Conservation (phyloP, 495 filamentous ascomycete genomes). For the Aspergillus baeticus region DNA sequence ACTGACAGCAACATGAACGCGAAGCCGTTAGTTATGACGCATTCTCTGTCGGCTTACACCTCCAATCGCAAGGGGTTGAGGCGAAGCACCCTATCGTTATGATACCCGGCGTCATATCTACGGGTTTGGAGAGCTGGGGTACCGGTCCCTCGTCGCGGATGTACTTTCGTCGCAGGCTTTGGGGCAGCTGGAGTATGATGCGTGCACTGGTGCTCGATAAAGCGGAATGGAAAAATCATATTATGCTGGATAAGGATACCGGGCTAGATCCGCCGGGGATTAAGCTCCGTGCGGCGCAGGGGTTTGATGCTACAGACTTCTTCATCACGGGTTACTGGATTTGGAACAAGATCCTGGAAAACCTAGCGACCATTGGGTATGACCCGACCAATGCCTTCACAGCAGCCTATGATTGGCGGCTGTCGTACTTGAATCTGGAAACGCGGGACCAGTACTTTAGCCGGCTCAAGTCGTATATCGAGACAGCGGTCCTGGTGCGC, state of each 20-base stretch:
- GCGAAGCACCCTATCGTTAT: slow-evolving; percentile 90
- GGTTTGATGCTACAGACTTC: slow-evolving; percentile 98
- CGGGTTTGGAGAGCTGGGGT: slow-evolving; percentile 94
- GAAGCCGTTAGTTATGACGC: slow-evolving; percentile 89
- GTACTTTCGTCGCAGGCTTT: slow-evolving; percentile 90
- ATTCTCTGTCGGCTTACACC: slow-evolving; percentile 82
- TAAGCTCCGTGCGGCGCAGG: slow-evolving; percentile 91
- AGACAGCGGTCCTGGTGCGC: slow-evolving; percentile 66
- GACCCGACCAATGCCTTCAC: slow-evolving; percentile 95
- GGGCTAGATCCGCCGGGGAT: slow-evolving; percentile 90
- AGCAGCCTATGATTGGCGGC: slow-evolving; percentile 95
- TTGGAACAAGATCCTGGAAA: slow-evolving; percentile 98
- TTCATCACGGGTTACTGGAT: slow-evolving; percentile 88
- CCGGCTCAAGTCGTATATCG: slow-evolving; percentile 83
- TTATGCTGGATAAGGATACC: slow-evolving; percentile 91
- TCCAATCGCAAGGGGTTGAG: slow-evolving; percentile 76
- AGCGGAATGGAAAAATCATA: slow-evolving; percentile 89
- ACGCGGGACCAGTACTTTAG: slow-evolving; percentile 91
- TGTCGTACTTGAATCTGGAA: slow-evolving; percentile 89
- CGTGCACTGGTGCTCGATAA: slow-evolving; percentile 89
- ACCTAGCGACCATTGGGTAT: slow-evolving; percentile 91
- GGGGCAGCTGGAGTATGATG: slow-evolving; percentile 99
- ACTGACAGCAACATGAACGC: slow-evolving; percentile 68
- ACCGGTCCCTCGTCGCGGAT: slow-evolving; percentile 75
- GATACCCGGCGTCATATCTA: slow-evolving; percentile 97